Conservation (phyloP, 768 basidiomycete genomes). For the Hebeloma cylindrosporum region DNA sequence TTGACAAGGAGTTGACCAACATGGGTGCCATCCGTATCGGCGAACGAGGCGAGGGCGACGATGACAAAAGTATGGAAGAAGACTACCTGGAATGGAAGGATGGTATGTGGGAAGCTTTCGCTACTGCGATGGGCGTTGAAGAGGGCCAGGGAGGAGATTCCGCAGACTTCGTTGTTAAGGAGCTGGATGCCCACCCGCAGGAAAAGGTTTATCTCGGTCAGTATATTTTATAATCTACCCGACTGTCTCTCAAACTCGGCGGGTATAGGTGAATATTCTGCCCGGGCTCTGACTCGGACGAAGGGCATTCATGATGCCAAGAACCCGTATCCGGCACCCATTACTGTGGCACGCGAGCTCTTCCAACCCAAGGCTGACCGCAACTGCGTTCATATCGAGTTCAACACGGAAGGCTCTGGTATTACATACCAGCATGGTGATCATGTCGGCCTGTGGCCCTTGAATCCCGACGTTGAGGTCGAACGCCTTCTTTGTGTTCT, state of each 20-base stretch:
- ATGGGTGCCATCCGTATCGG: constrained; percentile 88
- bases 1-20: constrained; percentile 70
- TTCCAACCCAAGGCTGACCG: constrained; percentile 73
- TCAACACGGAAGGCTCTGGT: constrained; percentile 91
- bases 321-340: constrained; percentile 92
- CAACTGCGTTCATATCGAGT: constrained; percentile 94
- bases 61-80: constrained; percentile 99
- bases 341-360: constrained; percentile 76
- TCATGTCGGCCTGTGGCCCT: constrained; percentile 96
- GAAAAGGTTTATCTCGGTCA: constrained; percentile 94
- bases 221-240: constrained; percentile 20
- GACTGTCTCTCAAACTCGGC: constrained; percentile 9
- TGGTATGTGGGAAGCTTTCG: constrained; percentile 90
- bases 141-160: constrained; percentile 96
- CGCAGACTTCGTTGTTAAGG: constrained; percentile 90
- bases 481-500: constrained; percentile 84
- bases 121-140: constrained; percentile 82
- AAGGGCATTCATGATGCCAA: constrained; percentile 98
- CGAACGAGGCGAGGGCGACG: constrained; percentile 92
- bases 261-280: constrained; percentile 83
- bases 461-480: constrained; percentile 90
- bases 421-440: constrained; percentile 99
- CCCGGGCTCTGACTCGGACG: constrained; percentile 88
- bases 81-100: constrained; percentile 99
- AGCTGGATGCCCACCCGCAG: constrained; percentile 67